Percentiles rank a stretch among this genome's conserved stretches.
Conservation (phyloP, 257 asterid genomes). For the Solanum chilense region DNA sequence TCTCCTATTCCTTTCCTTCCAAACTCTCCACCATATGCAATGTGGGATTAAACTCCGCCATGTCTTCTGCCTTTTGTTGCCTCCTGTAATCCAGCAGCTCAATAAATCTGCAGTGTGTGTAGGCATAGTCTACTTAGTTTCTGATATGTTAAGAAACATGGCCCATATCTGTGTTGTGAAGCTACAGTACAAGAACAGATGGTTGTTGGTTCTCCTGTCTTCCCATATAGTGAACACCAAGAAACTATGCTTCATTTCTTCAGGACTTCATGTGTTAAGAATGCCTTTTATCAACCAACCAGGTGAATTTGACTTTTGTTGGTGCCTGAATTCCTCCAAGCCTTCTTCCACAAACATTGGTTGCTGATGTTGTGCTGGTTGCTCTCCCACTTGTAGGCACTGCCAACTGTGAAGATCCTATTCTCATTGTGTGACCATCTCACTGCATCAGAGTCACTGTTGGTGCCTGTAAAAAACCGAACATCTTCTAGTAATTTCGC, state of each 20-base stretch:
- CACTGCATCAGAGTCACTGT: neutral
- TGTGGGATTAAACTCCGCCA: neutral
- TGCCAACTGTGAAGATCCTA: neutral
- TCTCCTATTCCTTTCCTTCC: neutral
- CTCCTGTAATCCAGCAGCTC: neutral
- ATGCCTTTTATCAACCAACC: neutral
- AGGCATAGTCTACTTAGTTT: neutral
- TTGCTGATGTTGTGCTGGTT: neutral
- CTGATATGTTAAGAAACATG: neutral
- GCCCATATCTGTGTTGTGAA: neutral
- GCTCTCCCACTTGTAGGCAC: neutral
- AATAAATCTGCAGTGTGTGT: neutral
- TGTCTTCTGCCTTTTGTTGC: neutral
- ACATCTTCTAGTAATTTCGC: neutral
- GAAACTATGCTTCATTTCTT: neutral
- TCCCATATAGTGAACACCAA: neutral
- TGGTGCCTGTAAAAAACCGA: neutral
- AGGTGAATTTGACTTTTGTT: neutral
- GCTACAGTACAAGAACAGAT: neutral
- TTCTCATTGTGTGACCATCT: neutral
- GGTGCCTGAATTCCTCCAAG: neutral
- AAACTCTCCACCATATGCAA: neutral
- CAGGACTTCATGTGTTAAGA: neutral
- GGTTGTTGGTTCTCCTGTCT: neutral
- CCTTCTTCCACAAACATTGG: neutral